Evolutionary conservation across 1,284 basidiomycete genomes (phyloP).

Genomic region (Tilletiaria anomala): DNA sequence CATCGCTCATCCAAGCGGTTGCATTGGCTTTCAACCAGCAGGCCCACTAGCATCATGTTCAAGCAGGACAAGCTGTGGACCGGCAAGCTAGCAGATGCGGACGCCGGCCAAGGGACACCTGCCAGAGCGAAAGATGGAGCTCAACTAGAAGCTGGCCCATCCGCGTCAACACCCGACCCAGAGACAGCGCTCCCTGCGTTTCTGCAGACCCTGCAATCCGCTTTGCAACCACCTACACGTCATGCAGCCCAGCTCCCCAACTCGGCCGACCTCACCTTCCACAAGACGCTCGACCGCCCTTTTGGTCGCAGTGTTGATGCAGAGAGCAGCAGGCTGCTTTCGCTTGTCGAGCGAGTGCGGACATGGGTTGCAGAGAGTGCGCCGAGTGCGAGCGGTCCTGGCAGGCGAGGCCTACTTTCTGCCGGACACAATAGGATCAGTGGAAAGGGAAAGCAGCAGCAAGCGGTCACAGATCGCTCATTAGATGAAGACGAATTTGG

Average conservation of each 20-base stretch:
- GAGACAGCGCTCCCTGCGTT: constrained; percentile 8
- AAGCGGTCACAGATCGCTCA: constrained; percentile 34
- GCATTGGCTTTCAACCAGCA: no score
- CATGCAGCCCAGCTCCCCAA: constrained; percentile 36
- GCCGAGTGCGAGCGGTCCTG: neutral
- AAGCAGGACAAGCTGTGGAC: no score
- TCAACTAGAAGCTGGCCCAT: no score
- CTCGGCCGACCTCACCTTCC: constrained; percentile 58
- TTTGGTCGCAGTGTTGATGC: constrained; percentile 55
- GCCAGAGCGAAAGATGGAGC: no score
- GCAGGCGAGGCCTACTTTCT: neutral
- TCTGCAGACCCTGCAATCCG: constrained; percentile 15
- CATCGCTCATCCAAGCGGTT: no score
- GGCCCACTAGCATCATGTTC: no score
- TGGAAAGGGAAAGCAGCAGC: neutral
- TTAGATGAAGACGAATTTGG: constrained; percentile 62
- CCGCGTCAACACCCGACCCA: no score
- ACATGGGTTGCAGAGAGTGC: constrained; percentile 9
- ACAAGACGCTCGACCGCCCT: constrained; percentile 62
- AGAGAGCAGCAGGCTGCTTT: constrained; percentile 48
- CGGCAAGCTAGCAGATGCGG: no score
- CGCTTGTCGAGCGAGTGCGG: constrained; percentile 12
- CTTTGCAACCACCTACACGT: constrained; percentile 20
- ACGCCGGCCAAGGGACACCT: no score
- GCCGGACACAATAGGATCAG: neutral